Percentiles rank a stretch among this genome's conserved stretches.
phyloP scores from a whole-genome alignment of 2,329 filamentous ascomycete species.

The Leptographium radiaticola region DNA sequence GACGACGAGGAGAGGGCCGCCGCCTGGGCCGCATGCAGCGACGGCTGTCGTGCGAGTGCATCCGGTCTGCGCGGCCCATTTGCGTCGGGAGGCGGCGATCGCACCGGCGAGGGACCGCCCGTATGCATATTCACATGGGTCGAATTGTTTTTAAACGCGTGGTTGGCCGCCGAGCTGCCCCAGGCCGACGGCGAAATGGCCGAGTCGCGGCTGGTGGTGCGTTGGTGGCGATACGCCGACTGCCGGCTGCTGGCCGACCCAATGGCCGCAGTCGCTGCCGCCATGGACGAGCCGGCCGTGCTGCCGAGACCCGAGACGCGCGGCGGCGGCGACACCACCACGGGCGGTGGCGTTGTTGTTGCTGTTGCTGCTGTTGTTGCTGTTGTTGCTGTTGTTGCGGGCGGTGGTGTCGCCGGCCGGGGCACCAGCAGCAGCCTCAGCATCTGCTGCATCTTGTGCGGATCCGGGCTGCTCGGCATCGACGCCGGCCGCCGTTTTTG shows the following conservation, averaged over 20 bases:
- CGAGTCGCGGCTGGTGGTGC: constrained; percentile 24
- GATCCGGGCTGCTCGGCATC: neutral
- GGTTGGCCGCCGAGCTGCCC: constrained; percentile 57
- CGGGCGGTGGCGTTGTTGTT: neutral
- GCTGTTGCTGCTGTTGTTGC: too few relatives aligned
- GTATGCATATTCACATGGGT: too few relatives aligned
- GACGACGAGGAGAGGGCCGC: constrained; percentile 30
- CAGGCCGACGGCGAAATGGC: constrained; percentile 20
- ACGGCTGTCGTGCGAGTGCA: constrained; percentile 36
- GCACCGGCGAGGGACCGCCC: neutral
- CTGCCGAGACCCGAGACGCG: constrained; percentile 25
- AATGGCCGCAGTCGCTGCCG: constrained; percentile 50
- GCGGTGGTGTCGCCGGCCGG: too few relatives aligned
- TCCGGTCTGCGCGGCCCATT: too few relatives aligned
- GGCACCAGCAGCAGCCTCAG: neutral
- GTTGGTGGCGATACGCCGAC: constrained; percentile 19
- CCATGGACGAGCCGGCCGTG: constrained; percentile 52
- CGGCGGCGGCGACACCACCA: neutral
- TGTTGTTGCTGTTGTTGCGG: too few relatives aligned
- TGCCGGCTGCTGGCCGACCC: constrained; percentile 9
- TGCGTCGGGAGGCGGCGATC: neutral
- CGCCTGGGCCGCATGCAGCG: constrained; percentile 62
- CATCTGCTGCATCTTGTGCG: neutral
- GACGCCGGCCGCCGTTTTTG: constrained; percentile 5
- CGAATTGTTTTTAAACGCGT: constrained; percentile 25